Base-by-base conservation (phyloP, 1,284 basidiomycete species). In the Ceratobasidium sp. region DNA sequence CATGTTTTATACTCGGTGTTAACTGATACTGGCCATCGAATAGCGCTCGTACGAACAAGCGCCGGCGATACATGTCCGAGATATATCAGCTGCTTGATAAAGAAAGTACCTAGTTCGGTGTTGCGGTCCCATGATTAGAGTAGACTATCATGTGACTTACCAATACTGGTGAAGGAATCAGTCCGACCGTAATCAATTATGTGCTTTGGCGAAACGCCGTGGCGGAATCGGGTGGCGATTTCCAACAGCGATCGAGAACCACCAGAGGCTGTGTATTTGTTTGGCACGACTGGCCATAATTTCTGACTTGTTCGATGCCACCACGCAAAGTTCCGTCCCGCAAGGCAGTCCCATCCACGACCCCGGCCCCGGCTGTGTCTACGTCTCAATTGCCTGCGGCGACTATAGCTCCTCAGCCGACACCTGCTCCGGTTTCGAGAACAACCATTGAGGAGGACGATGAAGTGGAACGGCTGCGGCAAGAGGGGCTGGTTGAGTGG, bases 401-500 rank as follows among this genome's bases (percentile, higher is more conserved):
- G 42, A 20, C 62, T 3, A 6, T 44, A 56, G 48, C 74, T 59
- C 54, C 73, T 2, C 38, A 28, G 1, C 13, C 74, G 10, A 42
- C 52, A 9, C 20, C 52, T 3, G 23, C 54, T 13, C 54, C 74
- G 5, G 20, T 15, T 5, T 54, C 38, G 46, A 42, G 12, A n/a
- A 9, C 15, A 38, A 10, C 42, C 7, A 38, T 44, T 20, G 17
- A 56, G 3, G 64, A 67, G 50, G 50, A 50, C 23, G 50, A 50
- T 28, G 65, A 74, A 42, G 75, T 40, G 62, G 78, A 77, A 71
- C 67, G 59, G 69, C 69, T 66, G 46, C 77, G 62, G 23, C 85
- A 85, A 67, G 86, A 86, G 57, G 87, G 88, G 42, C 56, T 71
- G 57, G 80, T 77, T n/a, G 90, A 90, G 61, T 94, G 93, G 92